Base-by-base conservation (phyloP, 176 grass and related monocot species). In the Raddia distichophylla region DNA sequence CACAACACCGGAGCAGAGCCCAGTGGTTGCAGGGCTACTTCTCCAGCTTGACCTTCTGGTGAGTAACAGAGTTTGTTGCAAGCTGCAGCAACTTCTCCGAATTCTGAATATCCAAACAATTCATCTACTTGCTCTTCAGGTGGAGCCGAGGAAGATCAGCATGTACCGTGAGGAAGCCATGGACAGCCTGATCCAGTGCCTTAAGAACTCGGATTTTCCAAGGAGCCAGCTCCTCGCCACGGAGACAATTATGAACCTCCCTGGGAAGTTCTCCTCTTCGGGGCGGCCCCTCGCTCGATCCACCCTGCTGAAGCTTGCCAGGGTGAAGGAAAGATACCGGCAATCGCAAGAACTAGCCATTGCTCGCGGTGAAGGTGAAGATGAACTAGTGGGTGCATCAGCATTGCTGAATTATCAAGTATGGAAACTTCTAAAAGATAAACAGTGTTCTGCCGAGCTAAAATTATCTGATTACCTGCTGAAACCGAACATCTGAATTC, bases 41-140 rank as follows among this genome's bases (percentile, higher is more conserved):
- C 91, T 94, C n/a, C 91, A 94, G 85, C 88, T 94, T 0, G 86
- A 94, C 77, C 91, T 94, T 27, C 33, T 94, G 87, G 87, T 91
- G 32, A 72, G 13, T 32, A 9, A 13, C 1, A 16, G 60, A 46
- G 37, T 58, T 8, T 73, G 46, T 60, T n/a, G 6, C 34, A 18
- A 40, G 37, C 4, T 40, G 37, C 37, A 40, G 37, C 37, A 40
- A 40, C 4, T 57, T 78, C 46, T 65, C 32, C 40, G 35, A 52
- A 19, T 18, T 16, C 42, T 37, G 12, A 49, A 13, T 49, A 2
- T 11, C 13, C 22, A 54, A 59, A 10, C 55, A 66, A 66, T 13
- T 11, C 10, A 27, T 40, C 5, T 45, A 6, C 20, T 74, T 79
- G 8, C 32, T 67, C 7, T 4, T 5, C 57, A 83, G 90, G 83